A percentile compares a stretch with the other conserved stretches of the same genome.
Evolutionary conservation across 805 yeast genomes (phyloP).

Genomic region (Candida chilensis): DNA sequence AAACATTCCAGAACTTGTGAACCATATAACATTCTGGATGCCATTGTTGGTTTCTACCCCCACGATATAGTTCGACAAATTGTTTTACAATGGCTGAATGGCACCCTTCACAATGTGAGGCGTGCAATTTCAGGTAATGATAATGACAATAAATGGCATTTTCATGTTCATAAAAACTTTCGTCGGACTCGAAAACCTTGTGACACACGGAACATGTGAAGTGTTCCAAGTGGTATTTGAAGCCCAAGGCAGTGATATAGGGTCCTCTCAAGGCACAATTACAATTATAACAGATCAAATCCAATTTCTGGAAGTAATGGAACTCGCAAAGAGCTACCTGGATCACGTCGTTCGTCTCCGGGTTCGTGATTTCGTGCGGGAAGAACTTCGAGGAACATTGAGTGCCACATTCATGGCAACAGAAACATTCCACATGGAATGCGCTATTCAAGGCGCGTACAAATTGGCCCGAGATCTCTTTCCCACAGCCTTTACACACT

Average conservation of each 20-base stretch:
- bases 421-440: conserved; percentile 82
- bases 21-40: conserved; percentile 99
- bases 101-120: conserved; percentile 92
- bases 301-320: conserved; percentile 81
- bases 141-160: conserved; percentile 81
- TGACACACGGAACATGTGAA: conserved; percentile 86
- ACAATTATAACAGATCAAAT: conserved; percentile 82
- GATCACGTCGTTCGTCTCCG: conserved; percentile 14
- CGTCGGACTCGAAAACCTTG: conserved; percentile 81
- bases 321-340: conserved; percentile 73
- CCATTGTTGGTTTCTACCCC: conserved; percentile 94
- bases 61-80: conserved; percentile 85
- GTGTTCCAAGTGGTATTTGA: conserved; percentile 90
- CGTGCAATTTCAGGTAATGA: conserved; percentile 81
- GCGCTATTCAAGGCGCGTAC: conserved; percentile 77
- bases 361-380: conserved; percentile 57
- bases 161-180: conserved; percentile 84
- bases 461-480: conserved; percentile 59
- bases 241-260: conserved; percentile 87
- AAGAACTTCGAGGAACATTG: conserved; percentile 84
- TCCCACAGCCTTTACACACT: conserved; percentile 43
- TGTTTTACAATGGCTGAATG: conserved; percentile 85
- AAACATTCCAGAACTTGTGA: conserved; percentile 92
- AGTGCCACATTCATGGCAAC: conserved; percentile 75
- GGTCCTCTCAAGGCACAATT: conserved; percentile 83